These are phyloP conservation scores for Roridomyces roridus DNA, from an alignment of 768 basidiomycete species.

Conservation along the genomic window DNA sequence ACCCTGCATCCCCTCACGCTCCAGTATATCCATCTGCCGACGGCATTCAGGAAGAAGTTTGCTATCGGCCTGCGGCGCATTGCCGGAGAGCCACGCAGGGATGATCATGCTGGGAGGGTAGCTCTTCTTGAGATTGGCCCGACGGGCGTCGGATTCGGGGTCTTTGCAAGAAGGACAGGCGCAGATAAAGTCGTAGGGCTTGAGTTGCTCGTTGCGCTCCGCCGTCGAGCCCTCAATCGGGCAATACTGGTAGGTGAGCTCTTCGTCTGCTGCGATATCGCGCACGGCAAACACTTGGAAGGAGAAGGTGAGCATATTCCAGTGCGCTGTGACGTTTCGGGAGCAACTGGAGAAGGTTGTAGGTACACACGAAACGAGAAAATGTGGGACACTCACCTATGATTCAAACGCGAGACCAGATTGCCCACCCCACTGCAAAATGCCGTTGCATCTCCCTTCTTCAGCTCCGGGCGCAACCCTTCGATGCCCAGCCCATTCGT, in stretches of 20 bases:
- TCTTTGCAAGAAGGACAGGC: slow-evolving; percentile 35
- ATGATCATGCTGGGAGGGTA: background rate
- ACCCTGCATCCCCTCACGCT: background rate
- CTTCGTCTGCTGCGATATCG: slow-evolving; percentile 36
- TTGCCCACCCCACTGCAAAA: no score
- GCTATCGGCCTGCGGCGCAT: slow-evolving; percentile 16
- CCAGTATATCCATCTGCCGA: background rate
- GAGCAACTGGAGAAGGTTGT: slow-evolving; percentile 24
- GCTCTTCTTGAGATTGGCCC: background rate
- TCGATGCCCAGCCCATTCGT: no score
- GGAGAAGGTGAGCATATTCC: slow-evolving; percentile 27
- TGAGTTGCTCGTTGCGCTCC: slow-evolving; percentile 31
- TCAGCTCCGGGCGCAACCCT: background rate
- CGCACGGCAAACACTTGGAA: slow-evolving; percentile 26
- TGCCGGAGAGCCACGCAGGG: slow-evolving; percentile 37
- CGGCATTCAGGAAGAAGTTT: slow-evolving; percentile 9
- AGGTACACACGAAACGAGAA: background rate
- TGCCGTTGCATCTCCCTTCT: no score
- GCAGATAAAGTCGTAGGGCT: slow-evolving; percentile 38
- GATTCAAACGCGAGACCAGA: slow-evolving; percentile 31
- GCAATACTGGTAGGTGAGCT: slow-evolving; percentile 34
- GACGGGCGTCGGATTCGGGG: background rate
- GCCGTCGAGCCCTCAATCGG: slow-evolving; percentile 16
- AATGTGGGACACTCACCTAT: slow-evolving; percentile 23
- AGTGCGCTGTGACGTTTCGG: slow-evolving; percentile 28